A percentile compares a stretch with the other conserved stretches of the same genome.
These are phyloP conservation scores for Knoxia roxburghii DNA, from an alignment of 257 asterid genomes.

Conservation along the genomic window DNA sequence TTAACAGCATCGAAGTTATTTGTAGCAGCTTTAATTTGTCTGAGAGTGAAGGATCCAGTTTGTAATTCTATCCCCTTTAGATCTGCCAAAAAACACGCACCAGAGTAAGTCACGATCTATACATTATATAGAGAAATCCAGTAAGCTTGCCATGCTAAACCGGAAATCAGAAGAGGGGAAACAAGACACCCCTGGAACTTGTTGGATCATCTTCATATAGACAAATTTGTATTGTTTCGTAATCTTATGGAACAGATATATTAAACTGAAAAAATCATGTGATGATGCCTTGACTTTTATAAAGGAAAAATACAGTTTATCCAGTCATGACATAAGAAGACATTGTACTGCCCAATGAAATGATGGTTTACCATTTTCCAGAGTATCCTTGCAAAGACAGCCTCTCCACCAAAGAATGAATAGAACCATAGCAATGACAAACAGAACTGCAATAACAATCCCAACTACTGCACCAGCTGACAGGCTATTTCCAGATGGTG, in stretches of 20 bases:
- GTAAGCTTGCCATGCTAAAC: neutral
- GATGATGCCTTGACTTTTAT: neutral
- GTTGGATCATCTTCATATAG: neutral
- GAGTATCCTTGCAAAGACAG: slow-evolving; percentile 27
- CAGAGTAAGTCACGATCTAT: neutral
- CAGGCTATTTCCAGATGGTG: slow-evolving; percentile 32
- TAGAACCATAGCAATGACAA: slow-evolving; percentile 23
- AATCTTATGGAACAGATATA: neutral
- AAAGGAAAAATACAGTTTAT: neutral
- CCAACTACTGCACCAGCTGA: slow-evolving; percentile 47
- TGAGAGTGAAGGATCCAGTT: slow-evolving; percentile 57
- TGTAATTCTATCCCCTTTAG: slow-evolving; percentile 40
- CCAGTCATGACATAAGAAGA: neutral
- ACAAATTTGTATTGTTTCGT: too few relatives aligned
- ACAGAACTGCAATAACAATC: slow-evolving; percentile 41
- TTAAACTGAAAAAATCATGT: neutral
- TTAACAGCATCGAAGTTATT: slow-evolving; percentile 59
- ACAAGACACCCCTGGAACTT: neutral
- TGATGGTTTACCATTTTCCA: slow-evolving; percentile 34
- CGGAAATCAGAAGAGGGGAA: neutral
- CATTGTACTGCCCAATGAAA: neutral
- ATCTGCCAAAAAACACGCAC: slow-evolving; percentile 10
- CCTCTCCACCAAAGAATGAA: slow-evolving; percentile 63
- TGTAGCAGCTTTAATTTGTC: slow-evolving; percentile 71
- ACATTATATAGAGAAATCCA: neutral